phyloP scores from a whole-genome alignment of 495 filamentous ascomycete genomes.

The Penicillium argentinense region DNA sequence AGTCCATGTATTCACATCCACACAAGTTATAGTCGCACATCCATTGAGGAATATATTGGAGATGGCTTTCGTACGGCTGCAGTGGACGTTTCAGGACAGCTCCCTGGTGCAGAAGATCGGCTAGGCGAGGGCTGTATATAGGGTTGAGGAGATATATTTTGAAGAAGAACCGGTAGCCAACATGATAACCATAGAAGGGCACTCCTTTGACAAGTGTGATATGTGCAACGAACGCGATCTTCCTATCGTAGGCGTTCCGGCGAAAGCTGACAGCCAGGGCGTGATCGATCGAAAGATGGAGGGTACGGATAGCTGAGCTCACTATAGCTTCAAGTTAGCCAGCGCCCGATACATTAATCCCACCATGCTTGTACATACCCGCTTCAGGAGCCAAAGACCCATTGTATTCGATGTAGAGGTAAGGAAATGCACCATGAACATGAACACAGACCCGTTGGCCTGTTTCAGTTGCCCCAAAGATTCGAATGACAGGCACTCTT shows the following conservation, averaged over 20 bases:
- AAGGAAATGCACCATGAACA: slow-evolving; percentile 93
- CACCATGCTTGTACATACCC: slow-evolving; percentile 47
- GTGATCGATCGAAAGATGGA: slow-evolving; percentile 82
- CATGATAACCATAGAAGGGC: slow-evolving; percentile 93
- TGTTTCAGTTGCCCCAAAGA: slow-evolving; percentile 92
- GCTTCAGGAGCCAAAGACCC: slow-evolving; percentile 64
- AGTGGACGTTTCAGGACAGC: slow-evolving; percentile 77
- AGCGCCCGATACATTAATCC: not conserved
- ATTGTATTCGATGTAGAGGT: slow-evolving; percentile 86
- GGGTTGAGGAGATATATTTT: slow-evolving; percentile 95
- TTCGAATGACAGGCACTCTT: slow-evolving; percentile 81
- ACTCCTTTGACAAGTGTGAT: slow-evolving; percentile 90
- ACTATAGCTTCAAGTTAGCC: slow-evolving; percentile 45
- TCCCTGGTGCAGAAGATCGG: slow-evolving; percentile 83
- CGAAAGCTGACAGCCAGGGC: slow-evolving; percentile 80
- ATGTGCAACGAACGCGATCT: slow-evolving; percentile 76
- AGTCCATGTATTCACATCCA: slow-evolving; percentile 84
- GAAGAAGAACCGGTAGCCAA: slow-evolving; percentile 87
- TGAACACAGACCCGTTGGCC: slow-evolving; percentile 97
- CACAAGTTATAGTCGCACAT: slow-evolving; percentile 98
- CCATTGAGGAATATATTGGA: slow-evolving; percentile 91
- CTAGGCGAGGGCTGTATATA: slow-evolving; percentile 72
- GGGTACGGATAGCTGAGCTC: slow-evolving; percentile 63
- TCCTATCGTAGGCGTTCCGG: slow-evolving; percentile 66
- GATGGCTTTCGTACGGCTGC: slow-evolving; percentile 90